Evolutionary conservation across 371 early-diverging fungal species (phyloP).

Genomic region (Choanephora cucurbitarum): DNA sequence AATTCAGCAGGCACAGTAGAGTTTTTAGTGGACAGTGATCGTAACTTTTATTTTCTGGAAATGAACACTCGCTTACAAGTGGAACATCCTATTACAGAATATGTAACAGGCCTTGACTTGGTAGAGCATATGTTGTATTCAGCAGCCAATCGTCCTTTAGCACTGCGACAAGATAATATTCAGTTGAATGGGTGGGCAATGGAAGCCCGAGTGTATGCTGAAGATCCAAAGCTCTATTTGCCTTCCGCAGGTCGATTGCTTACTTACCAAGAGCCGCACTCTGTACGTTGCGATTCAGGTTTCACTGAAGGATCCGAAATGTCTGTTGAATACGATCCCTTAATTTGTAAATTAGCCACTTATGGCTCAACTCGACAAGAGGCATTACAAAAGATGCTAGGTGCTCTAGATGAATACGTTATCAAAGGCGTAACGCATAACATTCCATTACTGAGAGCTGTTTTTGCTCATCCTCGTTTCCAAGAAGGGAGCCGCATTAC

Average conservation of each 20-base stretch:
- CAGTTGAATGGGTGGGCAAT: slow-evolving; percentile 80
- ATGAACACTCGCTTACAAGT: slow-evolving; percentile 92
- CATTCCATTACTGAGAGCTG: slow-evolving; percentile 89
- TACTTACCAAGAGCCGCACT: slow-evolving; percentile 36
- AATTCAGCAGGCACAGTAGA: slow-evolving; percentile 79
- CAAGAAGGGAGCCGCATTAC: slow-evolving; percentile 71
- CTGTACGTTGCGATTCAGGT: slow-evolving; percentile 47
- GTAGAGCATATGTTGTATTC: slow-evolving; percentile 90
- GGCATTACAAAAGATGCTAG: slow-evolving; percentile 76
- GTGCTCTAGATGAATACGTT: slow-evolving; percentile 87
- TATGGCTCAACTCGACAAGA: slow-evolving; percentile 79
- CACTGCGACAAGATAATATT: slow-evolving; percentile 61
- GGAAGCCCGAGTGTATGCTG: slow-evolving; percentile 90
- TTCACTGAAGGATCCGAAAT: slow-evolving; percentile 81
- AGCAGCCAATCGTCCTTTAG: slow-evolving; percentile 69
- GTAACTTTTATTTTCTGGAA: slow-evolving; percentile 86
- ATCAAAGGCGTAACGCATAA: slow-evolving; percentile 96
- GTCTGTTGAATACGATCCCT: slow-evolving; percentile 82
- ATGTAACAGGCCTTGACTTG: slow-evolving; percentile 89
- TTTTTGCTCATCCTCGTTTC: slow-evolving; percentile 81
- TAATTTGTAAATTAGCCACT: slow-evolving; percentile 89
- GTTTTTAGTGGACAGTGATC: slow-evolving; percentile 68
- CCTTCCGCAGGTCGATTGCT: slow-evolving; percentile 86
- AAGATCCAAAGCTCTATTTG: slow-evolving; percentile 83
- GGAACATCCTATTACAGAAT: slow-evolving; percentile 98